Percentiles rank a stretch among this genome's conserved stretches.
Evolutionary conservation across 257 asterid genomes (phyloP).

Genomic region (Echium plantagineum): DNA sequence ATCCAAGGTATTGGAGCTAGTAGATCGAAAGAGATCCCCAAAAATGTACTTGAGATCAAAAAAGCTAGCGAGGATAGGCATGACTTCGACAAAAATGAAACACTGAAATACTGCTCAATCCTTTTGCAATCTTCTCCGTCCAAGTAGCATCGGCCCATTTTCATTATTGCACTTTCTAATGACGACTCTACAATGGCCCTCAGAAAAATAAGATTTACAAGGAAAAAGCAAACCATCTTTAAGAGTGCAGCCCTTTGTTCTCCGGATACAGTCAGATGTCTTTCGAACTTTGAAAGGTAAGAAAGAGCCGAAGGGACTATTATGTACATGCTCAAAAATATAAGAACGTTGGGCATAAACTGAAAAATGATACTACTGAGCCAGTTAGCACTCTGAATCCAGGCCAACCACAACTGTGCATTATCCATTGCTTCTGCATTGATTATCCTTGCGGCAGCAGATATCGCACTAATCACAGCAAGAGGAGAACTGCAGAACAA

Average conservation of each 20-base stretch:
- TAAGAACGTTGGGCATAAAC: conserved; percentile 89
- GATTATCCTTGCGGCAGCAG: conserved; percentile 75
- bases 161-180: conserved; percentile 61
- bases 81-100: conserved; percentile 79
- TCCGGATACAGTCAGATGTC: conserved; percentile 90
- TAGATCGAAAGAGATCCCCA: conserved; percentile 90
- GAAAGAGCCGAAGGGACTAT: conserved; percentile 85
- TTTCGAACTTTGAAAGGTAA: conserved; percentile 85
- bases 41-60: conserved; percentile 78
- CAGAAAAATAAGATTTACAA: conserved; percentile 87
- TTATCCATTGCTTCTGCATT: conserved; percentile 92
- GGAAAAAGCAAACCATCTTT: conserved; percentile 95
- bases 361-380: conserved; percentile 71
- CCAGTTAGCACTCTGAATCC: conserved; percentile 98
- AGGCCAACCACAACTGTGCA: conserved; percentile 89
- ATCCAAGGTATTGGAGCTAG: conserved; percentile 99
- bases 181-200: conserved; percentile 90
- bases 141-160: conserved; percentile 93
- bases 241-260: conserved; percentile 86
- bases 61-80: conserved; percentile 90
- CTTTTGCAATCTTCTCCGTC: conserved; percentile 96
- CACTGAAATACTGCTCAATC: conserved; percentile 70
- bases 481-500: conserved; percentile 97
- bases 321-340: conserved; percentile 91
- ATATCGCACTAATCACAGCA: conserved; percentile 71